Percentiles rank a stretch among this genome's conserved stretches.
These are phyloP conservation scores for Rhododendron molle DNA, from an alignment of 148 eudicot genomes.

Conservation along the genomic window DNA sequence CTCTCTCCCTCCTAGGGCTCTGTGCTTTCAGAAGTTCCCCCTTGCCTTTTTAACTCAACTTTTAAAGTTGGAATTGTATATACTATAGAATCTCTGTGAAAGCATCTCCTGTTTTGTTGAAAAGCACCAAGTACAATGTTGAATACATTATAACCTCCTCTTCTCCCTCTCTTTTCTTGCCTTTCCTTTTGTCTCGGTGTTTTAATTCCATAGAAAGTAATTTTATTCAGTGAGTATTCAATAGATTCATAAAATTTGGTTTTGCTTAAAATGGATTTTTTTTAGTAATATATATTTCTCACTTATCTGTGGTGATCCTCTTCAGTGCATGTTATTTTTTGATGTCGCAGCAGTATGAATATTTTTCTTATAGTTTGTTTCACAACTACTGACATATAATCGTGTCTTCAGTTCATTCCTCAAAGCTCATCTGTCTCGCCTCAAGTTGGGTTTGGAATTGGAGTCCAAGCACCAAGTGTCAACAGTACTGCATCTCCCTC, in stretches of 20 bases:
- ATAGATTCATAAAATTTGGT: not conserved
- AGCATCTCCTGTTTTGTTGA: not conserved
- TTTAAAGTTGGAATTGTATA: not conserved
- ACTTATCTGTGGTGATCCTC: not conserved
- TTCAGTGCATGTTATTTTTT: not conserved
- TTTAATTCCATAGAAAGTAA: not conserved
- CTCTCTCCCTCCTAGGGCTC: not conserved
- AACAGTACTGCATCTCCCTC: conserved; percentile 48
- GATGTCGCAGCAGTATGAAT: not conserved
- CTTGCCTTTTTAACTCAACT: not conserved
- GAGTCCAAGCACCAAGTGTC: conserved; percentile 58
- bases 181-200: not conserved
- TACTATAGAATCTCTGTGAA: not conserved
- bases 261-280: not conserved
- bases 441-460: conserved; percentile 72
- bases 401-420: conserved; percentile 65
- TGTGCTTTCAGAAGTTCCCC: not conserved
- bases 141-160: not conserved
- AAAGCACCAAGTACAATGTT: not conserved
- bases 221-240: not conserved
- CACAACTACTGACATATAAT: conserved; percentile 5
- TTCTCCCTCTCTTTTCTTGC: not conserved
- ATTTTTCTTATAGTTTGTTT: not conserved
- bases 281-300: not conserved
- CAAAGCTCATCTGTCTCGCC: conserved; percentile 64